These are phyloP conservation scores for Saccharomycopsis sp. DNA, from an alignment of 805 yeast species.

Conservation along the genomic window DNA sequence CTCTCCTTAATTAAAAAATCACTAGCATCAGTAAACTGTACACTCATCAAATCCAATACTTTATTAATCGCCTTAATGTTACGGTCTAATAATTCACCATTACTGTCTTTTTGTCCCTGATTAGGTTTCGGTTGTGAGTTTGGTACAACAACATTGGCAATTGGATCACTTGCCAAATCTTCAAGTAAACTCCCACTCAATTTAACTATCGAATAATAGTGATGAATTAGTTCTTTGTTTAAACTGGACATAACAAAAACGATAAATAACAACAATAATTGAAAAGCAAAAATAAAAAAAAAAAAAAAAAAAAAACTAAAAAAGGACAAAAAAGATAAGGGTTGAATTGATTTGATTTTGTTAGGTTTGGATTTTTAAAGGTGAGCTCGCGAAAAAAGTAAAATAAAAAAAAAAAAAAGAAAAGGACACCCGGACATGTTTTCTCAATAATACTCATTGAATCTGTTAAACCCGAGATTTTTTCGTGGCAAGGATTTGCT, in stretches of 20 bases:
- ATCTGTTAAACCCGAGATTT: too few species aligned
- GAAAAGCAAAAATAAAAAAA: background rate
- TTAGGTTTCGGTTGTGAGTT: slow-evolving; percentile 5
- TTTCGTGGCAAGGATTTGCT: slow-evolving; percentile 33
- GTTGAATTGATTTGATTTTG: too few species aligned
- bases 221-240: slow-evolving; percentile 17
- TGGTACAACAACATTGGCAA: slow-evolving; percentile 17
- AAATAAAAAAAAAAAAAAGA: too few species aligned
- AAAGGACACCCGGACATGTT: too few species aligned
- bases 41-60: slow-evolving; percentile 20
- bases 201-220: slow-evolving; percentile 10
- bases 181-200: slow-evolving; percentile 16
- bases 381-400: too few species aligned
- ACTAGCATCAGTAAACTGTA: slow-evolving; percentile 18
- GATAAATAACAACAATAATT: background rate
- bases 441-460: too few species aligned
- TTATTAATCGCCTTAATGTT: slow-evolving; percentile 15
- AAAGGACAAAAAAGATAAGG: background rate
- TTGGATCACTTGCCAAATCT: slow-evolving; percentile 19
- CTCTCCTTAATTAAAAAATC: slow-evolving; percentile 12
- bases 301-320: background rate
- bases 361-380: too few species aligned
- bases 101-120: background rate
- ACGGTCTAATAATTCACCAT: slow-evolving; percentile 9
- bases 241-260: background rate